phyloP scores from a whole-genome alignment of 2,329 filamentous ascomycete genomes.

The Harringtonia lauricola region DNA sequence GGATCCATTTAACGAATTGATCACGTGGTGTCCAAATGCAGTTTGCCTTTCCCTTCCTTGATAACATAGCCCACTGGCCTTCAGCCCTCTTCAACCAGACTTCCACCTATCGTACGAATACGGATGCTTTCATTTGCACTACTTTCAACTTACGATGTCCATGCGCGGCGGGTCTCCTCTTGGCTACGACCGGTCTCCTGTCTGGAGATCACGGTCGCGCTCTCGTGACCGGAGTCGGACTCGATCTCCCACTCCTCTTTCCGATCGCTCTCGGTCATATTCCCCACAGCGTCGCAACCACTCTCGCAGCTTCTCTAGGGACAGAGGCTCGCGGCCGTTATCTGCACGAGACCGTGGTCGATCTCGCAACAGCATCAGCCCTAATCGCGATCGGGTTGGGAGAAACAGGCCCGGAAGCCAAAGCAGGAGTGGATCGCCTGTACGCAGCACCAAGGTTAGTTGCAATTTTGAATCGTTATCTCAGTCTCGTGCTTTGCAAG shows the following conservation, averaged over 20 bases:
- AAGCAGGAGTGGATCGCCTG: constrained; percentile 21
- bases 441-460: constrained; percentile 42
- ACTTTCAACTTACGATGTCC: constrained; percentile 3
- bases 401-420: constrained; percentile 11
- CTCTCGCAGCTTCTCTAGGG: constrained; percentile 2
- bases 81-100: too few relatives aligned
- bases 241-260: background rate
- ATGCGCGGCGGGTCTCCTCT: background rate
- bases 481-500: background rate
- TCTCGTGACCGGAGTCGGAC: background rate
- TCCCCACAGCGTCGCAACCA: background rate
- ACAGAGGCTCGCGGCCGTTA: constrained; percentile 17
- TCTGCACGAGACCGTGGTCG: constrained; percentile 25
- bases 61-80: too few relatives aligned
- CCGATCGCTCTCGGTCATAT: background rate
- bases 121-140: too few relatives aligned
- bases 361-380: constrained; percentile 20
- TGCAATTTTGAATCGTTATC: constrained; percentile 7
- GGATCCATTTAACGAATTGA: background rate
- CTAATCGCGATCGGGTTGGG: constrained; percentile 22
- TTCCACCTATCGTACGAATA: too few relatives aligned
- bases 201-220: constrained; percentile 3
- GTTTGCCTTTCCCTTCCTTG: too few relatives aligned
- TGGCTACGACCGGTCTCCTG: background rate
- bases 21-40: too few relatives aligned